Evolutionary conservation across 2,329 filamentous ascomycete genomes (phyloP), one percentile per base, ranked within the genome.

Genomic region (Sclerotinia spermophila): DNA sequence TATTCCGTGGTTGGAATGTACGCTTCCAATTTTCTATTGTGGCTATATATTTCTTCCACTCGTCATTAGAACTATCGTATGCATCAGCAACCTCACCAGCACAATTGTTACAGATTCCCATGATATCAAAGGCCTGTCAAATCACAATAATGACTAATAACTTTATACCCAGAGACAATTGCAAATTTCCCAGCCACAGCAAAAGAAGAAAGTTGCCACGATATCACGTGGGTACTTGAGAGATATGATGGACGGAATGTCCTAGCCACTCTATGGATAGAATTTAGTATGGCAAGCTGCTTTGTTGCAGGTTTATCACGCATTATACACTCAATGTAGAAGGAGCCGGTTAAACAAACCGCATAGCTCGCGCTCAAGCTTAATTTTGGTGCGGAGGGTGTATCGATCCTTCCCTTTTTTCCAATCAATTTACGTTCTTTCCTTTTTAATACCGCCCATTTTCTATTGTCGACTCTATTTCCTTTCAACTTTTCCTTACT

Each of bases 221-320:
- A 33, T 33, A 56, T 56, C 2, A 19, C 17, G 10, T 56, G 17
- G 17, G 4, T 19, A 33, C 33, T 56, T 21, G 53, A 27, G 8
- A 56, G n/a, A 15, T 30, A 33, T 8, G 3, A 17, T 33, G n/a
- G 53, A 33, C 33, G 30, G 17, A 2, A 1, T 2, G 13, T 15
- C 27, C 48, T 55, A 55, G 27, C 27, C 27, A 10, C 1, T 7
- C 17, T 13, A 5, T 51, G 48, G 13, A 15, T 51, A 5, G 1
- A 27, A 3, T 7, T 15, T 13, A 51, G n/a, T 27, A 2, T 1
- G n/a, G 27, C 0, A 17, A 27, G 48, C 48, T 51, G 6, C 17
- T 0, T 0, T 27, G 27, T 27, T 51, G 5, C 1, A 13, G 1
- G 11, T 11, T 1, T 7, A 7, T 51, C 5, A 51, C 17, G n/a